Conservation (phyloP, 768 basidiomycete genomes). For the Panaeolus papilionaceus region DNA sequence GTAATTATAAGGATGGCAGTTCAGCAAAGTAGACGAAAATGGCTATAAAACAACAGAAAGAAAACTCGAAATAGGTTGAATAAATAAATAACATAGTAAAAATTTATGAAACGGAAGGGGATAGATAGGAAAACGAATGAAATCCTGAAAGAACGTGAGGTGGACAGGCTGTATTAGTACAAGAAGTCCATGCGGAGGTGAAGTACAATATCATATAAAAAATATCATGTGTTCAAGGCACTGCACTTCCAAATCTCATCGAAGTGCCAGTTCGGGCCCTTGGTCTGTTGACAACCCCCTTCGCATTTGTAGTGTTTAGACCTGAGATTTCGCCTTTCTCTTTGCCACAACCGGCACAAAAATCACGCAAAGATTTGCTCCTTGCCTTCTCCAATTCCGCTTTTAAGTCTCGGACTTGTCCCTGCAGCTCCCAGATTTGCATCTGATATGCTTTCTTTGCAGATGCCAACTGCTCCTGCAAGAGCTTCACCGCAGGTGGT, state of each 20-base stretch:
- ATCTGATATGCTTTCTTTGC: slow-evolving; percentile 72
- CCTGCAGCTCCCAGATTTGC: slow-evolving; percentile 78
- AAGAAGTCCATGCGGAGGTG: slow-evolving; percentile 16
- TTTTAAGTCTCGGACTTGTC: slow-evolving; percentile 74
- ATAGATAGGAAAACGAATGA: slow-evolving; percentile 24
- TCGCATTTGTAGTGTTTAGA: slow-evolving; percentile 26
- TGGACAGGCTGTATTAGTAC: slow-evolving; percentile 24
- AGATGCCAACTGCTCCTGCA: slow-evolving; percentile 66
- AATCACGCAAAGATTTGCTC: slow-evolving; percentile 34
- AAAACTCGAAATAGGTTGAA: slow-evolving; percentile 16
- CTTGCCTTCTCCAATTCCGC: slow-evolving; percentile 67
- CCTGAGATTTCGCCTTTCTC: slow-evolving; percentile 35
- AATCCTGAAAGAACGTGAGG: slow-evolving; percentile 26
- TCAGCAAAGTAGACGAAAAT: slow-evolving; percentile 9
- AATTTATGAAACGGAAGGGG: slow-evolving; percentile 14
- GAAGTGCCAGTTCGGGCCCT: slow-evolving; percentile 71
- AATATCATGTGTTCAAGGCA: slow-evolving; percentile 35
- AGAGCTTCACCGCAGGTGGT: slow-evolving; percentile 46
- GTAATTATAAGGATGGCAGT: slow-evolving; percentile 9
- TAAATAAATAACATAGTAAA: slow-evolving; percentile 13
- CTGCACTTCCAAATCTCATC: slow-evolving; percentile 65
- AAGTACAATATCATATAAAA: slow-evolving; percentile 12
- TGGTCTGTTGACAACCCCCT: slow-evolving; percentile 64
- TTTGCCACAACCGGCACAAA: slow-evolving; percentile 70
- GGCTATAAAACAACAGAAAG: slow-evolving; percentile 20